phyloP scores from a whole-genome alignment of 129 eudicot species.

The Heracleum sosnowskyi region DNA sequence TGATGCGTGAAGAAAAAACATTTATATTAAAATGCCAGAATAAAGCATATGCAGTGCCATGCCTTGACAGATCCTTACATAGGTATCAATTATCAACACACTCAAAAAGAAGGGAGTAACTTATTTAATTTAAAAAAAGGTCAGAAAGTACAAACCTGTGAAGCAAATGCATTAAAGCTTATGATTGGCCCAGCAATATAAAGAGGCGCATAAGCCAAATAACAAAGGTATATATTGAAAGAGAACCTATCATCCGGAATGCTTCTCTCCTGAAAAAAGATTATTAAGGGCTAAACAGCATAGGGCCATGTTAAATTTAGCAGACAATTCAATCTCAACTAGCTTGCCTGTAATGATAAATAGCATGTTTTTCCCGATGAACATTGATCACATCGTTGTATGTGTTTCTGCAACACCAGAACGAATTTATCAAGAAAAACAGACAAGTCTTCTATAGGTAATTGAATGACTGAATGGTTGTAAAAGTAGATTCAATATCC shows the following conservation, averaged over 20 bases:
- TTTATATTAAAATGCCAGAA: background rate
- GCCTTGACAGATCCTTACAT: background rate
- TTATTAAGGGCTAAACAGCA: background rate
- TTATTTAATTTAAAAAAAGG: constrained; percentile 2
- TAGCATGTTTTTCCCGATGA: constrained; percentile 84
- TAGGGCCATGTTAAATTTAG: background rate
- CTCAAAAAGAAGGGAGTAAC: background rate
- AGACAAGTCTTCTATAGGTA: background rate
- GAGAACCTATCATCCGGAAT: constrained; percentile 54
- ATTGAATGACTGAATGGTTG: background rate
- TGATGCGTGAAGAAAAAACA: background rate
- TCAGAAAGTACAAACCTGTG: constrained; percentile 53
- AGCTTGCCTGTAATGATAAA: constrained; percentile 66
- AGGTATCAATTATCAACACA: background rate
- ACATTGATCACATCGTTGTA: constrained; percentile 56
- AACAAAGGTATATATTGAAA: constrained; percentile 61
- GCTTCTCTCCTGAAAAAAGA: constrained; percentile 66
- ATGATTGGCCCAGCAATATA: constrained; percentile 93
- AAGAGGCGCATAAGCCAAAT: constrained; percentile 84
- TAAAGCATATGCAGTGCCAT: background rate
- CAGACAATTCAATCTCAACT: background rate
- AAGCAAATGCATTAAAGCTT: constrained; percentile 86
- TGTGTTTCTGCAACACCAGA: constrained; percentile 64
- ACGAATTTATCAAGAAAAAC: background rate
- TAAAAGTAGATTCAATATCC: background rate